Conservation (phyloP, 306 rosid species). For the Vigna radiata region DNA sequence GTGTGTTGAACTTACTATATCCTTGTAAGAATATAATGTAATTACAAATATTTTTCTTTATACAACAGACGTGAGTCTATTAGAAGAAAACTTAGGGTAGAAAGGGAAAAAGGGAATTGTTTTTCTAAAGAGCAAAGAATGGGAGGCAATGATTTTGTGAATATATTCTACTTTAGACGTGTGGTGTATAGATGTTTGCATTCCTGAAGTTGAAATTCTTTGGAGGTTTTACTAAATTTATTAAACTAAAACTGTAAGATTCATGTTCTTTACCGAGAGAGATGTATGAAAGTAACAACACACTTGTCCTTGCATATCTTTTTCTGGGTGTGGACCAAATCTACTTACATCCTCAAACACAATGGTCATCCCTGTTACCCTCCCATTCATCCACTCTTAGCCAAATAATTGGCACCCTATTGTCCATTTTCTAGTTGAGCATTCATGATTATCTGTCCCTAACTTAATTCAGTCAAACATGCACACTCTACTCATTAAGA, state of each 20-base stretch:
- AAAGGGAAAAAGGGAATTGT: neutral
- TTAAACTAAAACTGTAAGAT: neutral
- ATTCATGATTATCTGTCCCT: neutral
- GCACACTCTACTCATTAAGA: neutral
- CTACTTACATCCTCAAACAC: neutral
- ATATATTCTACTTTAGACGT: neutral
- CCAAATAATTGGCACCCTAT: conserved; percentile 13
- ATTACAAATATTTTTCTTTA: too few relatives aligned
- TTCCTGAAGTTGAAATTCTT: neutral
- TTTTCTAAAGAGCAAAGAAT: neutral
- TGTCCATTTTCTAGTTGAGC: neutral
- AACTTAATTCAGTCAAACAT: neutral
- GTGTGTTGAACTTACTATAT: too few relatives aligned
- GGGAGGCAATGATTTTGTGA: neutral
- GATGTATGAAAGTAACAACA: neutral
- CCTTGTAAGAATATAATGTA: too few relatives aligned
- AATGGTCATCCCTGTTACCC: neutral
- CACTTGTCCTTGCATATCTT: neutral
- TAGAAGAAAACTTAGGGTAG: too few relatives aligned
- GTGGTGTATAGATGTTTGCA: neutral
- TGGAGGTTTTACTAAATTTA: neutral
- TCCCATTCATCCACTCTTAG: neutral
- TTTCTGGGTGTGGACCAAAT: conserved; percentile 11
- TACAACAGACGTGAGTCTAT: too few relatives aligned
- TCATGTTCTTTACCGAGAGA: neutral